phyloP scores from a whole-genome alignment of 2,329 filamentous ascomycete genomes.

The Tolypocladium cylindrosporum region DNA sequence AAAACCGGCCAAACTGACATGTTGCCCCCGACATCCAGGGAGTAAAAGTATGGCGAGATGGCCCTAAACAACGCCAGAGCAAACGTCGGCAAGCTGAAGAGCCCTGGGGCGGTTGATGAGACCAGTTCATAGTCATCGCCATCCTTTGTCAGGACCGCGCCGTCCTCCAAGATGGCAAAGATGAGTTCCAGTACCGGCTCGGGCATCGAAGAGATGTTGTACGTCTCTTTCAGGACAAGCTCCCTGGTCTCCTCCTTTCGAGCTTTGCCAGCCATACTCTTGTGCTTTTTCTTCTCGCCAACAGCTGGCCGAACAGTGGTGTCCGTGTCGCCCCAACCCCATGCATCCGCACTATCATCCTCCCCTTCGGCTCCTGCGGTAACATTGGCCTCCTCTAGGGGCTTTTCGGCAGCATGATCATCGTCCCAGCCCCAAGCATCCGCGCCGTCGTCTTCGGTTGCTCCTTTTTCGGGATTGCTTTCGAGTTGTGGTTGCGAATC shows the following conservation, averaged over 20 bases:
- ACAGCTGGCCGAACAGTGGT: conserved; percentile 12
- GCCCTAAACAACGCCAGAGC: conserved; percentile 71
- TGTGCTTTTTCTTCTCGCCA: conserved; percentile 6
- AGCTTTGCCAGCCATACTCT: conserved; percentile 6
- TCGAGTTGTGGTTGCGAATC: conserved; percentile 10
- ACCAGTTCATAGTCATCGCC: conserved; percentile 46
- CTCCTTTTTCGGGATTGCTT: conserved; percentile 2
- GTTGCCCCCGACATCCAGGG: conserved; percentile 48
- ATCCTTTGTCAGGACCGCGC: conserved; percentile 46
- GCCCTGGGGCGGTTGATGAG: conserved; percentile 54
- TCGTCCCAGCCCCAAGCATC: conserved; percentile 85
- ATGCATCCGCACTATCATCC: conserved; percentile 54
- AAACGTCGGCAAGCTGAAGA: conserved; percentile 64
- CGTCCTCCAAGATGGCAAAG: conserved; percentile 48
- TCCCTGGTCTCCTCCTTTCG: conserved; percentile 40
- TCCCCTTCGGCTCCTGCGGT: conserved; percentile 22
- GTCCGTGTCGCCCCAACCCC: conserved; percentile 78
- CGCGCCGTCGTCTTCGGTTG: conserved; percentile 31
- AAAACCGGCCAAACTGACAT: conserved; percentile 37
- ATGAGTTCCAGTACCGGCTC: conserved; percentile 65
- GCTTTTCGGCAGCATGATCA: conserved; percentile 30
- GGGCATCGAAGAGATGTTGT: conserved; percentile 81
- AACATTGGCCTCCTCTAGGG: conserved; percentile 7
- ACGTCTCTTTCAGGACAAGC: conserved; percentile 73
- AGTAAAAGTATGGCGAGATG: conserved; percentile 65